Evolutionary conservation across 129 eudicot species (phyloP).

Genomic region (Helichrysum umbraculigerum): DNA sequence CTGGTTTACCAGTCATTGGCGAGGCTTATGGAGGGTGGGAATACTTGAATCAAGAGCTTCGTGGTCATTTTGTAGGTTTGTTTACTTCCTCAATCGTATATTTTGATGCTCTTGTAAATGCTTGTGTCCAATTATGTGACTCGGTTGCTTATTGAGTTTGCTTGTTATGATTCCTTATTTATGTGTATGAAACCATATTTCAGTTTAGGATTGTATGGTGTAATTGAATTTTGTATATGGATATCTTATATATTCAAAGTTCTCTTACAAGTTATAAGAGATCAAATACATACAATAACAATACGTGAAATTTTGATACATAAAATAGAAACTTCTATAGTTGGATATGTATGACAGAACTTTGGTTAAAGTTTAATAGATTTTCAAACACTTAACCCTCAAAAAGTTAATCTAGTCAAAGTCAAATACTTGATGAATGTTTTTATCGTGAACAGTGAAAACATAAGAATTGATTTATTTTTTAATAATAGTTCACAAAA

Average conservation of each 20-base stretch:
- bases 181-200: neutral
- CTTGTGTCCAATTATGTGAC: slow-evolving; percentile 11
- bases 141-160: neutral
- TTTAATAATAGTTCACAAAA: too few relatives aligned
- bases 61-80: slow-evolving; percentile 94
- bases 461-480: too few relatives aligned
- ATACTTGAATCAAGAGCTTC: slow-evolving; percentile 52
- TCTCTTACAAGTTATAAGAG: too few relatives aligned
- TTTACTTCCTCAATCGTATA: slow-evolving; percentile 14
- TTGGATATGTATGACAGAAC: too few relatives aligned
- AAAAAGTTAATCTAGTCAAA: neutral
- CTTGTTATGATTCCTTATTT: neutral
- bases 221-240: neutral
- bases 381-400: too few relatives aligned
- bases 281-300: too few relatives aligned
- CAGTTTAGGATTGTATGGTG: neutral
- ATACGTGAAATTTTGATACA: too few relatives aligned
- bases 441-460: too few relatives aligned
- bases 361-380: too few relatives aligned
- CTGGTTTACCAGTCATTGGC: slow-evolving; percentile 62
- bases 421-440: neutral
- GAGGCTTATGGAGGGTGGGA: slow-evolving; percentile 89
- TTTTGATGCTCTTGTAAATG: neutral
- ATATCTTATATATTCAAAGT: too few relatives aligned
- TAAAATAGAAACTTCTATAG: too few relatives aligned